Evolutionary conservation across 257 asterid genomes (phyloP), one percentile per base, ranked within the genome.

Genomic region (Gentiana macrophylla): DNA sequence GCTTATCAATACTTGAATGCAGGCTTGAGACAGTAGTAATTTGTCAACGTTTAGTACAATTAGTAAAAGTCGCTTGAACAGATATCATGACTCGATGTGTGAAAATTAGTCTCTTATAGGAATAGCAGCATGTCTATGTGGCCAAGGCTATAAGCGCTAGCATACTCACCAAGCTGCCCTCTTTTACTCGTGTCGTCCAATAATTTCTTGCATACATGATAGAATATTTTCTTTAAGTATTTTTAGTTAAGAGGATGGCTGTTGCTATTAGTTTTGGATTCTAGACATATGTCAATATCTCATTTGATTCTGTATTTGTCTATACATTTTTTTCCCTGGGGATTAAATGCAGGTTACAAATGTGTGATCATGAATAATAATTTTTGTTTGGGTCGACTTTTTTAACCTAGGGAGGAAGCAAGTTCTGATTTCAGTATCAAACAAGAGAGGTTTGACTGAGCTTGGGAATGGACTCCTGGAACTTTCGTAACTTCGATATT

Each of bases 381-480:
- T 13, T 46, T 24, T 49, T 48, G 52, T 38, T 66, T 12, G 51
- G 36, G 6, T 55, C 5, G 46, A 15, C 7, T 6, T 53, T 38
- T 59, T 70, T 9, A 64, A 63, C 24, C 44, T 56, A 92, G 98
- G 86, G 58, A 79, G 77, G 79, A 85, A 69, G 76, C 88, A 72
- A 55, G 97, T 89, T 3, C 65, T 92, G 79, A 81, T 92, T 64
- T 92, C 97, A 5, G 74, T 92, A 58, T 88, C 98, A 32, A 95
- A 92, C 66, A 92, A 92, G 83, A 85, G 55, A 59, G 95, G 83
- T 66, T 63, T 88, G 84, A 65, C 75, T 62, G 67, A 74, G 71
- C 95, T 91, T 63, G 98, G 96, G 34, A 65, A 67, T 48, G 95
- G 96, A 53, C 78, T 87, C n/a, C 94, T 79, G 66, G 92, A 91